Conservation (phyloP, 2,329 filamentous ascomycete species). For the Colletotrichum lentis region DNA sequence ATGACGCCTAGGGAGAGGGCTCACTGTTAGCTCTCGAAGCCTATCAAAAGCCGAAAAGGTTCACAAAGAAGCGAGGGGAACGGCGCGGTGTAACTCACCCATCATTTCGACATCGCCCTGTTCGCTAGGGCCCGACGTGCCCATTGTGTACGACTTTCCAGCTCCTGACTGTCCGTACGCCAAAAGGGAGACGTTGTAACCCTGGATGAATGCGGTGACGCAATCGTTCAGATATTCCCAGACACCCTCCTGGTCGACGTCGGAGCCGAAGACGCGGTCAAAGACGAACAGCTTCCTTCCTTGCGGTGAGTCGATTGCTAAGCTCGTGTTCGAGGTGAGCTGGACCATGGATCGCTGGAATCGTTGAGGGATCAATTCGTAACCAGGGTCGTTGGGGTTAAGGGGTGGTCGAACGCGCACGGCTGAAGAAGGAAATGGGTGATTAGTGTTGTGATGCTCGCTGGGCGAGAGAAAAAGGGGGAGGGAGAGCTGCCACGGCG, state of each 20-base stretch:
- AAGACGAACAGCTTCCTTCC: conserved; percentile 96
- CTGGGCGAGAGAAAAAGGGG: conserved; percentile 23
- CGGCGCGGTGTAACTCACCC: conserved; percentile 66
- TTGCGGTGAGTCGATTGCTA: conserved; percentile 89
- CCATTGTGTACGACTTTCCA: conserved; percentile 99
- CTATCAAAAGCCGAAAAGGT: neutral
- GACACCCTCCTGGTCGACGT: conserved; percentile 84
- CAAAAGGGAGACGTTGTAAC: conserved; percentile 97
- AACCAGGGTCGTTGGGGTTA: conserved; percentile 84
- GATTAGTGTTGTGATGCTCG: conserved; percentile 33
- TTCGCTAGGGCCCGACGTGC: conserved; percentile 85
- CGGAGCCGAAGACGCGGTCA: conserved; percentile 89
- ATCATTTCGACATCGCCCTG: conserved; percentile 75
- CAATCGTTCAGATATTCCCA: conserved; percentile 96
- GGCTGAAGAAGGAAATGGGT: conserved; percentile 59
- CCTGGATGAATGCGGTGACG: conserved; percentile 87
- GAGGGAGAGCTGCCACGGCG: conserved; percentile 22
- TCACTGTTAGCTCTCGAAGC: conserved; percentile 1
- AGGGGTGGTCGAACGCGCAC: conserved; percentile 92
- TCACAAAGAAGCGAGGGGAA: neutral
- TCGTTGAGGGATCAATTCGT: conserved; percentile 91
- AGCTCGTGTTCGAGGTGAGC: conserved; percentile 82
- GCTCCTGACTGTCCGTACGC: conserved; percentile 98
- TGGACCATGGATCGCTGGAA: conserved; percentile 95
- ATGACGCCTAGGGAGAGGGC: conserved; percentile 77